Evolutionary conservation across 2,329 filamentous ascomycete genomes (phyloP).

Genomic region (Aspergillus melleus): DNA sequence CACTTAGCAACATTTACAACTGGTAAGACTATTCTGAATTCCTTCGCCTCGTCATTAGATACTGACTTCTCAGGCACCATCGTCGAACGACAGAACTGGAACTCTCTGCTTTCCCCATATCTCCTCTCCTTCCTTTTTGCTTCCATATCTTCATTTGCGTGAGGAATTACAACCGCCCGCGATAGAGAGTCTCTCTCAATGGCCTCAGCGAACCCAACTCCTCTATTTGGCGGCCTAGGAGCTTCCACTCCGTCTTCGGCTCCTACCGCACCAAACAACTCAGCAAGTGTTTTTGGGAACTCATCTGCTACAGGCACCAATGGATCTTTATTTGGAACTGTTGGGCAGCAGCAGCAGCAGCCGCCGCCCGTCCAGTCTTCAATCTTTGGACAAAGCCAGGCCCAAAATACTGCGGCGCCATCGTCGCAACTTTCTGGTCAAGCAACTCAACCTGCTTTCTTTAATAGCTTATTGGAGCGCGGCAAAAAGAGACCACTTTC

Average conservation of each 20-base stretch:
- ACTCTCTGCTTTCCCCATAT: not conserved
- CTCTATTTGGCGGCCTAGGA: slow-evolving; percentile 33
- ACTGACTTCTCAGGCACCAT: not conserved
- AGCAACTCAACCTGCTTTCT: slow-evolving; percentile 58
- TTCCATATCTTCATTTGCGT: not conserved
- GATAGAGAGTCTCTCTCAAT: slow-evolving; percentile 6
- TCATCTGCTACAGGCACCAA: slow-evolving; percentile 22
- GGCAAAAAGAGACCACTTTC: slow-evolving; percentile 68
- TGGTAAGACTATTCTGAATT: not conserved
- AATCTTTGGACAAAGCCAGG: slow-evolving; percentile 29
- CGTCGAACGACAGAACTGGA: not conserved
- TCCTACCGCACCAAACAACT: slow-evolving; percentile 29
- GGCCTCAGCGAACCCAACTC: slow-evolving; percentile 24
- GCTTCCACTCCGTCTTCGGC: slow-evolving; percentile 24
- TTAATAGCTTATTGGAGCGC: slow-evolving; percentile 64
- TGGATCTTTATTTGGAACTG: slow-evolving; percentile 25
- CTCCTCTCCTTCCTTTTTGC: not conserved
- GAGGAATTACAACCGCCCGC: not conserved
- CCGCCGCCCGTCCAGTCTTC: slow-evolving; percentile 29
- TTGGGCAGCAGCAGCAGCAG: slow-evolving; percentile 8
- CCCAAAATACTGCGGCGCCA: slow-evolving; percentile 22
- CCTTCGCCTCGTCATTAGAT: not conserved
- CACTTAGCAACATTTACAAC: not conserved
- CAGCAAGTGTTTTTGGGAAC: slow-evolving; percentile 28
- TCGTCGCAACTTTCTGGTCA: slow-evolving; percentile 29